Percentiles rank a stretch among this genome's conserved stretches.
These are phyloP conservation scores for Taphrina sp. DNA, from an alignment of 1,139 yeast species.

Conservation along the genomic window DNA sequence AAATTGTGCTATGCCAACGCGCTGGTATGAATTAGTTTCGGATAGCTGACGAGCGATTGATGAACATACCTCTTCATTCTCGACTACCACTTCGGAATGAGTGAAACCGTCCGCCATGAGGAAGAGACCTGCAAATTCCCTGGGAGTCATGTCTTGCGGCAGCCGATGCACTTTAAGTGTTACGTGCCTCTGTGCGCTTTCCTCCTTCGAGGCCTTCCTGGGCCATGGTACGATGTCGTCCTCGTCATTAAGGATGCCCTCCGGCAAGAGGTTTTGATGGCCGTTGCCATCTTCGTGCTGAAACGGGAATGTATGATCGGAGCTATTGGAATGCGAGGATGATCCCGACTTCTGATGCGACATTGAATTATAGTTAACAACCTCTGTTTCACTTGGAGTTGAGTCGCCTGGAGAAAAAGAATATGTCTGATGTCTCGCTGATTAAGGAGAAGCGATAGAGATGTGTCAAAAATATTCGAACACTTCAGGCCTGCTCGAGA, in stretches of 20 bases:
- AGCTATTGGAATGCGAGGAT: slow-evolving; percentile 23
- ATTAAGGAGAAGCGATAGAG: too few relatives aligned
- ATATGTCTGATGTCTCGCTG: too few relatives aligned
- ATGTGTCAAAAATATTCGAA: too few relatives aligned
- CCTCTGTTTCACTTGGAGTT: too few relatives aligned
- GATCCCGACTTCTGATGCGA: slow-evolving; percentile 12
- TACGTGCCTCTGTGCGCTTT: not conserved
- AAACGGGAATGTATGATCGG: slow-evolving; percentile 23
- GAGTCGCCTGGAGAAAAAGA: too few relatives aligned
- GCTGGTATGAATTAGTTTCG: not conserved
- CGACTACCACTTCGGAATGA: slow-evolving; percentile 7
- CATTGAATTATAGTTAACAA: too few relatives aligned
- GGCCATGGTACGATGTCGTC: slow-evolving; percentile 31
- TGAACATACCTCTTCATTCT: slow-evolving; percentile 15
- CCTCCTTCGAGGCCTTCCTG: slow-evolving; percentile 15
- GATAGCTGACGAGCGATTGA: not conserved
- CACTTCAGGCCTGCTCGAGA: too few relatives aligned
- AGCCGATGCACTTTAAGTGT: slow-evolving; percentile 7
- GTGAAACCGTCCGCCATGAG: slow-evolving; percentile 31
- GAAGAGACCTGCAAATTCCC: slow-evolving; percentile 33
- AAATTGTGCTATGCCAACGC: slow-evolving; percentile 20
- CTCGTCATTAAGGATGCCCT: slow-evolving; percentile 32
- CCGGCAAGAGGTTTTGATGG: slow-evolving; percentile 44
- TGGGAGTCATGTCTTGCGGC: slow-evolving; percentile 25
- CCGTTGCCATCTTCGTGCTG: slow-evolving; percentile 19